Evolutionary conservation across 306 rosid genomes (phyloP).

Genomic region (Nissolia schottii): DNA sequence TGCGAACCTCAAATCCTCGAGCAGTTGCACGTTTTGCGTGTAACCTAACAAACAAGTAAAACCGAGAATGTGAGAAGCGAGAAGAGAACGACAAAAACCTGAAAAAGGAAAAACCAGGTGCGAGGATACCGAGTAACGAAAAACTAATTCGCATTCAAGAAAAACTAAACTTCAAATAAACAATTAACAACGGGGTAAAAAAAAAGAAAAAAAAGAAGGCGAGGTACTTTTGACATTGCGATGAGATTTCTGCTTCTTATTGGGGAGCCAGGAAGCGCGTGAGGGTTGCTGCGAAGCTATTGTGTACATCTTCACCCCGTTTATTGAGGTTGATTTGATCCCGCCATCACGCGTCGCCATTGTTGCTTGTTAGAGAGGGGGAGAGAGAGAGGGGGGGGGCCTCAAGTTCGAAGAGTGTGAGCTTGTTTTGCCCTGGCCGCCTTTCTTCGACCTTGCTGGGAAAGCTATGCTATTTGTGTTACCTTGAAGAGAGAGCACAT

Average conservation of each 20-base stretch:
- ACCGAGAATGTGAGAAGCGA: background rate
- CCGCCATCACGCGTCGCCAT: constrained; percentile 72
- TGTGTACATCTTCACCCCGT: constrained; percentile 72
- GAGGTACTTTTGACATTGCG: constrained; percentile 55
- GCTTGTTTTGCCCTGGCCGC: background rate
- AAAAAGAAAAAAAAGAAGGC: background rate
- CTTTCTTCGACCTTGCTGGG: no score
- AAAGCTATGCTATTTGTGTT: no score
- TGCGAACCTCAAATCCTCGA: constrained; percentile 76
- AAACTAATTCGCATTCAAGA: background rate
- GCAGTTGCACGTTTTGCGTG: constrained; percentile 55
- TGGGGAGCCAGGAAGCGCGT: constrained; percentile 60
- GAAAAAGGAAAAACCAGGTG: background rate
- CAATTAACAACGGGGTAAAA: background rate
- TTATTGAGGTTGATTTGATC: constrained; percentile 63
- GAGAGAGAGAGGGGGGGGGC: background rate
- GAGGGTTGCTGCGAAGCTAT: constrained; percentile 82
- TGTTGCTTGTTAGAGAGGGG: background rate
- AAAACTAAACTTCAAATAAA: background rate
- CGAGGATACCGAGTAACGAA: background rate
- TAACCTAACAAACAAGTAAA: constrained; percentile 45
- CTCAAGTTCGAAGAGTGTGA: background rate
- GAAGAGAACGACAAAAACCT: background rate
- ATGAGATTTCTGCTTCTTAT: constrained; percentile 59
- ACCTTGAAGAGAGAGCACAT: no score